A percentile compares a stretch with the other conserved stretches of the same genome.
Conservation (phyloP, 2,329 filamentous ascomycete species). For the Talaromyces sp. region DNA sequence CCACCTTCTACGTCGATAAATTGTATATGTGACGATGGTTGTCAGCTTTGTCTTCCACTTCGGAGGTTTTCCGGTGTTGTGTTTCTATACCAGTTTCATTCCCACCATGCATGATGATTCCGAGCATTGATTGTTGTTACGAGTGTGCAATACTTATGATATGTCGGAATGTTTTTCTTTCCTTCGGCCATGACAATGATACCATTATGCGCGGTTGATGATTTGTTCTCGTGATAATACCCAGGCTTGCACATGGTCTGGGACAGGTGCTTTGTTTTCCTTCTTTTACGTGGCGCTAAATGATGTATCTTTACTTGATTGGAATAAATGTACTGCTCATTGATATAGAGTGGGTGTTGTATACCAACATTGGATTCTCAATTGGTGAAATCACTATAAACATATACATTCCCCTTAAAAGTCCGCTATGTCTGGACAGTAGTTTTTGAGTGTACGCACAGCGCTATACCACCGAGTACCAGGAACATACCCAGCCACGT, state of each 20-base stretch:
- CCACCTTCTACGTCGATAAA: not conserved
- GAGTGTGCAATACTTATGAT: not conserved
- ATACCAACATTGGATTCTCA: not conserved
- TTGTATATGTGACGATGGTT: constrained; percentile 6
- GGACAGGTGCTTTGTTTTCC: not conserved
- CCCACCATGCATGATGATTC: constrained; percentile 4
- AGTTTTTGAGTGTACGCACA: constrained; percentile 66
- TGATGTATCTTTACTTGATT: not conserved
- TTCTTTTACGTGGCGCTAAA: not conserved
- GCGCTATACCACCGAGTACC: constrained; percentile 72
- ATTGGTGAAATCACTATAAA: not conserved
- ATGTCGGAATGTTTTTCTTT: constrained; percentile 3
- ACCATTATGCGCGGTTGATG: constrained; percentile 10
- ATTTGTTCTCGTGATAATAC: constrained; percentile 1
- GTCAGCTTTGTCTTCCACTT: not conserved
- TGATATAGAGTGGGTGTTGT: not conserved
- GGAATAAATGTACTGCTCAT: not conserved
- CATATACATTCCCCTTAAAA: not conserved
- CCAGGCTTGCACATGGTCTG: not conserved
- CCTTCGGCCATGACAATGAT: constrained; percentile 10
- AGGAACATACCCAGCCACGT: constrained; percentile 79
- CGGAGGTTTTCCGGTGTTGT: not conserved
- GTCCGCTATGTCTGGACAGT: not conserved
- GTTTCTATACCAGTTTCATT: not conserved
- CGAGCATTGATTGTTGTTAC: not conserved